These are phyloP conservation scores for Colletotrichum sp. DNA, from an alignment of 2,329 filamentous ascomycete genomes.

Conservation along the genomic window DNA sequence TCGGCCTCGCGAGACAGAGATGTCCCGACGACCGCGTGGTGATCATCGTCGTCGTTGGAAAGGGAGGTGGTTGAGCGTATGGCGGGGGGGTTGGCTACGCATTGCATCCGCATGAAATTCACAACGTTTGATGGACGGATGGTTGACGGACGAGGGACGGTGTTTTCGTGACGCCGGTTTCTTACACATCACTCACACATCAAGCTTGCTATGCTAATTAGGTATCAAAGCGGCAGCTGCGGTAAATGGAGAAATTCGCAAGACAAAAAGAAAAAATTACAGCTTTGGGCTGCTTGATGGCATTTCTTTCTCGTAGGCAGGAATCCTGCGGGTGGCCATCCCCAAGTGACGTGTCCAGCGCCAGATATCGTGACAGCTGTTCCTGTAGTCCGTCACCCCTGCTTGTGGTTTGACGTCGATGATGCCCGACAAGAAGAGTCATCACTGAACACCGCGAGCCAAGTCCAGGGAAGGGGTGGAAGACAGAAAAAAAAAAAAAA, in stretches of 20 bases:
- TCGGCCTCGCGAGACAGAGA: not conserved
- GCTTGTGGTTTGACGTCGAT: not conserved
- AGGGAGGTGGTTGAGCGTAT: not conserved
- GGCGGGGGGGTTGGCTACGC: not conserved
- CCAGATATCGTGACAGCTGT: not conserved
- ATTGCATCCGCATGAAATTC: not conserved
- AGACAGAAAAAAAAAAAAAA: too few species aligned
- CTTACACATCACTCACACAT: not conserved
- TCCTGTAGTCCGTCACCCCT: not conserved
- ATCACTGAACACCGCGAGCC: not conserved
- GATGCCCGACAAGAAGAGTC: not conserved
- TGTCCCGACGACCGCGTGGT: not conserved
- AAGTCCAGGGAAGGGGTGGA: not conserved
- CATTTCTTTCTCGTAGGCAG: not conserved
- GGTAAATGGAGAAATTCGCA: not conserved
- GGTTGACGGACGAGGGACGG: not conserved
- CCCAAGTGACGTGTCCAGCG: not conserved
- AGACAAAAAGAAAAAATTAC: not conserved
- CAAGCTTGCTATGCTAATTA: not conserved
- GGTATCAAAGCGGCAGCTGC: not conserved
- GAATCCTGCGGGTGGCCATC: not conserved
- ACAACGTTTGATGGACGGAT: not conserved
- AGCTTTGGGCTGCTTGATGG: not conserved
- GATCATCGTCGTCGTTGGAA: not conserved
- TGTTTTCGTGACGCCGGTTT: not conserved